Conservation (phyloP, 169 alveolate genomes). For the Perkinsus chesapeaki region DNA sequence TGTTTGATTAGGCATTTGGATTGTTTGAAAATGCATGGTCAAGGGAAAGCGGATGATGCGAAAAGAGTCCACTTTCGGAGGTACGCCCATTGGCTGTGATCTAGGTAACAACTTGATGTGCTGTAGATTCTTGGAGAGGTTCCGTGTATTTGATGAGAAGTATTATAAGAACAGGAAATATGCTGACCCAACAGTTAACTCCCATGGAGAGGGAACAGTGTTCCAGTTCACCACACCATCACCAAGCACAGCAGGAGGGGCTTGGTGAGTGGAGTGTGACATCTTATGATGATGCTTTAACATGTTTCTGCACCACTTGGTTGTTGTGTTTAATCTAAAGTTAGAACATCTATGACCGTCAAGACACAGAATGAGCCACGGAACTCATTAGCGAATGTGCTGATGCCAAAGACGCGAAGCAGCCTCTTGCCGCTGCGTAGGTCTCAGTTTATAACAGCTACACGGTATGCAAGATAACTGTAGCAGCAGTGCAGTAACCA, state of each 20-base stretch:
- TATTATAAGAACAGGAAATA: neutral
- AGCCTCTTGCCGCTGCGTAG: too few relatives aligned
- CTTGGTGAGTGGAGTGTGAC: neutral
- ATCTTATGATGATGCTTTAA: neutral
- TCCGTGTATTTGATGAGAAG: neutral
- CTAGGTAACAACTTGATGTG: neutral
- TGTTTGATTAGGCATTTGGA: neutral
- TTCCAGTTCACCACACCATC: neutral
- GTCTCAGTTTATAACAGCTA: too few relatives aligned
- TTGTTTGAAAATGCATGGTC: neutral
- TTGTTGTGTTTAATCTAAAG: too few relatives aligned
- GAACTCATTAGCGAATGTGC: too few relatives aligned
- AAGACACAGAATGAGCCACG: too few relatives aligned
- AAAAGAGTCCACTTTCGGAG: neutral
- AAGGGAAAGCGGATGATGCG: neutral
- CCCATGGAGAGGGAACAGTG: neutral
- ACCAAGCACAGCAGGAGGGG: neutral
- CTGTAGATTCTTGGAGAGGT: neutral
- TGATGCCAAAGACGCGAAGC: too few relatives aligned
- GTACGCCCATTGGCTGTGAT: neutral
- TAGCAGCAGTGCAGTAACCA: too few relatives aligned
- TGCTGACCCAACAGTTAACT: neutral
- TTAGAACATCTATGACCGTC: too few relatives aligned
- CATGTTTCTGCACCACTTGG: conserved; percentile 3
- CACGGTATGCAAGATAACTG: too few relatives aligned